Percentiles rank a stretch among this genome's conserved stretches.
These are phyloP conservation scores for Naematelia encephala DNA, from an alignment of 768 basidiomycete genomes.

Conservation along the genomic window DNA sequence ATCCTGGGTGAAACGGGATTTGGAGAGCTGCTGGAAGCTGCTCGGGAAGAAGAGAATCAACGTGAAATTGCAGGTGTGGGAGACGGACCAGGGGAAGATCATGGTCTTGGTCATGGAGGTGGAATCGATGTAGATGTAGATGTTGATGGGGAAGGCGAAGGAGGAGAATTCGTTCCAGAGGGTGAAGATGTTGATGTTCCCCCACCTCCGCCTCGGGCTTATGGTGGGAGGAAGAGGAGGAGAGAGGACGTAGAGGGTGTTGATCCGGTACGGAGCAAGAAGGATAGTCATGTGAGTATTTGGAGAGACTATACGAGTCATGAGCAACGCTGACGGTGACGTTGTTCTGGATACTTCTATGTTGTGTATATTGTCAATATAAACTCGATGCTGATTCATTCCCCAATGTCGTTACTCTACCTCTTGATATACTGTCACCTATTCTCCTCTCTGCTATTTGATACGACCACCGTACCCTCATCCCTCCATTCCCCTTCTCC, in stretches of 20 bases:
- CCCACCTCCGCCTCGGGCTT: background rate
- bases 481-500: too few species aligned
- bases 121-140: background rate
- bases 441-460: too few species aligned
- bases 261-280: constrained; percentile 35
- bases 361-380: too few species aligned
- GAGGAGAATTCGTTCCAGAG: background rate
- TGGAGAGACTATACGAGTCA: too few species aligned
- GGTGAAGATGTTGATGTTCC: background rate
- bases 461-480: too few species aligned
- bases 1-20: constrained; percentile 15
- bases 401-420: too few species aligned
- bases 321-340: too few species aligned
- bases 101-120: background rate
- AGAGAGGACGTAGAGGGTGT: constrained; percentile 15
- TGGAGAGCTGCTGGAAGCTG: constrained; percentile 20
- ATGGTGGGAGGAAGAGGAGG: constrained; percentile 9
- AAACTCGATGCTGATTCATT: too few species aligned
- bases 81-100: background rate
- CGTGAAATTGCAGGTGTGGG: background rate
- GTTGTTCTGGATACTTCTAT: too few species aligned
- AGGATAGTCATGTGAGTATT: constrained; percentile 51
- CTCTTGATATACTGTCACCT: too few species aligned
- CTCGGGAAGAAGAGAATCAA: constrained; percentile 8
- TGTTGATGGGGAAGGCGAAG: constrained; percentile 1